Evolutionary conservation across 2,329 filamentous ascomycete species (phyloP).

Genomic region (Pseudogymnoascus sp.): DNA sequence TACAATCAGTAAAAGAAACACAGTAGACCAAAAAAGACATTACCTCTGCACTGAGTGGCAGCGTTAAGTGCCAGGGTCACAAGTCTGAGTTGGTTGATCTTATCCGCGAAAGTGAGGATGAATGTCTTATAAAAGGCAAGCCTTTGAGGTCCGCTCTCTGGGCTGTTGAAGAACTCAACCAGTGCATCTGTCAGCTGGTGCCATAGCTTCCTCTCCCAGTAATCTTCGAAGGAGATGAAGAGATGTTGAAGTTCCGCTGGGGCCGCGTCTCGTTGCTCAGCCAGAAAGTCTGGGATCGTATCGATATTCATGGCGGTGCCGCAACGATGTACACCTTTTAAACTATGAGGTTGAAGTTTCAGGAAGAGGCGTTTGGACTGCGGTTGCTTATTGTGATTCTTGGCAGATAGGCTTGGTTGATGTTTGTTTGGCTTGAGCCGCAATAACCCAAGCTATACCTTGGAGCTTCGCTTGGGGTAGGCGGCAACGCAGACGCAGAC

Average conservation of each 20-base stretch:
- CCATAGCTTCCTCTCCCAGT: conserved; percentile 98
- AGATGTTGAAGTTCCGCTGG: conserved; percentile 81
- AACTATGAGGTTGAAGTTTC: background rate
- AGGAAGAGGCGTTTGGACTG: background rate
- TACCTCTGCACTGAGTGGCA: conserved; percentile 75
- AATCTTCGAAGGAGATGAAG: conserved; percentile 89
- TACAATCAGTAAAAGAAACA: conserved; percentile 14
- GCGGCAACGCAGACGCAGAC: background rate
- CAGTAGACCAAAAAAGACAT: conserved; percentile 10
- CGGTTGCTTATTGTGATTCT: background rate
- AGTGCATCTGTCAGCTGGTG: conserved; percentile 92
- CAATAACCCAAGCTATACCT: conserved; percentile 8
- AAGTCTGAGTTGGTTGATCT: conserved; percentile 98
- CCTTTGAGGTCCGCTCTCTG: conserved; percentile 74
- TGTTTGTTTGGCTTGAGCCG: conserved; percentile 4
- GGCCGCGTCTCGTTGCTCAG: conserved; percentile 79
- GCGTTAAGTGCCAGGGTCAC: conserved; percentile 85
- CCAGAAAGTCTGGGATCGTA: conserved; percentile 84
- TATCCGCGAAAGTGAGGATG: conserved; percentile 91
- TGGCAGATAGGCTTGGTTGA: background rate
- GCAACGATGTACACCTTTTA: conserved; percentile 4
- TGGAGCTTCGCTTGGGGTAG: conserved; percentile 10
- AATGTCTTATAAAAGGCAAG: conserved; percentile 90
- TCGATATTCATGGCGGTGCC: conserved; percentile 67
- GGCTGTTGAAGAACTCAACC: conserved; percentile 77